Evolutionary conservation across 352 stramenopile genomes (phyloP).

Genomic region (Phytophthora rubi): DNA sequence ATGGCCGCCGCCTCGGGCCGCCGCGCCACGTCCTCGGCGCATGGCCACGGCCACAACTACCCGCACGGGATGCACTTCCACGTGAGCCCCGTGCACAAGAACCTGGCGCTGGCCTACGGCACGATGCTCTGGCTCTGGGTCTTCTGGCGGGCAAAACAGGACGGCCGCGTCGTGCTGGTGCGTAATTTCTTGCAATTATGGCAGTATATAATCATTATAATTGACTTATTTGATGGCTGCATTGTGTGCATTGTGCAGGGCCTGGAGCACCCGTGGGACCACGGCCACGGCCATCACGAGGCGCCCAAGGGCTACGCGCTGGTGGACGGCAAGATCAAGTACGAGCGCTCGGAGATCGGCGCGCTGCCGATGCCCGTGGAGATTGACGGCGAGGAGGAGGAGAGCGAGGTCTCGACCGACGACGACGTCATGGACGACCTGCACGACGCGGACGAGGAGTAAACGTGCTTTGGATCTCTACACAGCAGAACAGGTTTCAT

Average conservation of each 20-base stretch:
- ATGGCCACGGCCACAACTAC: constrained; percentile 69
- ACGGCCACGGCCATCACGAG: constrained; percentile 64
- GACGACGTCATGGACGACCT: constrained; percentile 32
- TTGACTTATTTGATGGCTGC: too few relatives aligned
- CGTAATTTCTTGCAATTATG: constrained; percentile 14
- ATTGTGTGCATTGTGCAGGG: constrained; percentile 43
- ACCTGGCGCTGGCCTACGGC: constrained; percentile 85
- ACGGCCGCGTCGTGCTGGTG: constrained; percentile 82
- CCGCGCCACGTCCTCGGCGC: constrained; percentile 66
- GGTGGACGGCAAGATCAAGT: constrained; percentile 64
- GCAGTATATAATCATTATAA: not conserved
- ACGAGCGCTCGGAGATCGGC: constrained; percentile 73
- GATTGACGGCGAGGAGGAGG: constrained; percentile 43
- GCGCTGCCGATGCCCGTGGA: constrained; percentile 65
- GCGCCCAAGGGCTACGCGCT: constrained; percentile 38
- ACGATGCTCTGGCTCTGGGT: constrained; percentile 92
- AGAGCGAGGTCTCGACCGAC: constrained; percentile 7
- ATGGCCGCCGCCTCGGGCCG: constrained; percentile 44
- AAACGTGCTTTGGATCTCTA: constrained; percentile 10
- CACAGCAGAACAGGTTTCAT: constrained; percentile 15
- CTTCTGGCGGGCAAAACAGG: constrained; percentile 90
- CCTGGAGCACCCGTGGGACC: constrained; percentile 89
- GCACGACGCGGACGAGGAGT: constrained; percentile 39
- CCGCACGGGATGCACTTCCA: constrained; percentile 91
- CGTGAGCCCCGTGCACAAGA: constrained; percentile 89